These are phyloP conservation scores for Hypomontagnella submonticulosa DNA, from an alignment of 495 filamentous ascomycete genomes.

Conservation along the genomic window DNA sequence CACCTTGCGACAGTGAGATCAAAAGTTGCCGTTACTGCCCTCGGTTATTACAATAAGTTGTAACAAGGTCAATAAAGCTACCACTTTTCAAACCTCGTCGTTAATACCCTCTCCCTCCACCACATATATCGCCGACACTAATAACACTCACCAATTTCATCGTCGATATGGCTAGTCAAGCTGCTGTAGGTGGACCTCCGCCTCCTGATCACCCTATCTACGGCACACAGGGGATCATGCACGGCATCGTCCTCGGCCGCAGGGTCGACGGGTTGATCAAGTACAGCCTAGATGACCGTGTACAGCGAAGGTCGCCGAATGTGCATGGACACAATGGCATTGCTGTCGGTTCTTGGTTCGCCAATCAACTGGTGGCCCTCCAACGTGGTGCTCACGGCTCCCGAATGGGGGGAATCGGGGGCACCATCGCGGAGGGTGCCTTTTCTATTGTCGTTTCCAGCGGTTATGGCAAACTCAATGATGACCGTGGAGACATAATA, in stretches of 20 bases:
- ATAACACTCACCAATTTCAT: no score
- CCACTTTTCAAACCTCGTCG: no score
- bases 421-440: constrained; percentile 54
- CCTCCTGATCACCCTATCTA: constrained; percentile 46
- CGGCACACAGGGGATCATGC: constrained; percentile 52
- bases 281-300: constrained; percentile 46
- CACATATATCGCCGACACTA: no score
- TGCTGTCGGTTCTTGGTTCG: constrained; percentile 62
- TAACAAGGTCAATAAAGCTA: no score
- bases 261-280: constrained; percentile 22
- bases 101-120: no score
- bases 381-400: constrained; percentile 63
- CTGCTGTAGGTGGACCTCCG: constrained; percentile 29
- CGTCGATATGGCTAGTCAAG: no score
- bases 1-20: no score
- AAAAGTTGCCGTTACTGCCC: no score
- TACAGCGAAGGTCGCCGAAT: constrained; percentile 37
- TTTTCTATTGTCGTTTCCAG: constrained; percentile 59
- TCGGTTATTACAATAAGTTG: no score
- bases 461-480: constrained; percentile 56
- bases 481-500: constrained; percentile 56
- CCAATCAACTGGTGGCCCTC: constrained; percentile 58
- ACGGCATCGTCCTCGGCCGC: constrained; percentile 47
- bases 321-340: constrained; percentile 61
- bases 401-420: constrained; percentile 55